Evolutionary conservation across 2,329 filamentous ascomycete genomes (phyloP), one percentile per base, ranked within the genome.

Genomic region (Colletotrichum incanum): DNA sequence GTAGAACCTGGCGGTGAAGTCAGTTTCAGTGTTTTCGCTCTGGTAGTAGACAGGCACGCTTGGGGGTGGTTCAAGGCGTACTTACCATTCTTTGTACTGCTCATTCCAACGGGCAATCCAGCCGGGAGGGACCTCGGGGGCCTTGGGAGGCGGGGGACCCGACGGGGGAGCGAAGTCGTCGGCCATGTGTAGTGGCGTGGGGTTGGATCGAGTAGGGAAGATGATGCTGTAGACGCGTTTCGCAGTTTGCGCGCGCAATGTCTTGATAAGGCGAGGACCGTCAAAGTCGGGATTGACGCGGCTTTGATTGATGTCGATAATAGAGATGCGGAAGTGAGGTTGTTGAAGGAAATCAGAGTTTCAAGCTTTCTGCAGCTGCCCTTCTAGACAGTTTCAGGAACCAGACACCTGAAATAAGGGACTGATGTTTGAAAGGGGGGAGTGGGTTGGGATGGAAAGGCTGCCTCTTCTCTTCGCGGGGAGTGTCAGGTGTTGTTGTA

Each of bases 21-120:
- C 72, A 76, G 66, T 61, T n/a, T 63, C n/a, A n/a, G 31, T 23
- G 28, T 23, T 28, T 23, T 41, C 18, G 26, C 26, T 14, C 20
- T 14, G 52, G 14, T 16, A 52, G 49, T 20, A 31, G 26, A 31
- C 49, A 16, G 26, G 6, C 6, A 50, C 14, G 16, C 49, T 31
- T 37, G n/a, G 16, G 31, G 39, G n/a, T 7, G 31, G 9, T 11
- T 26, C 16, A 18, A 11, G 1, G 23, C 84, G 75, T 79, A 91
- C 92, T 76, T 79, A 91, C 92, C 94, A 98, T 88, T 96, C 93
- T 78, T 92, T 92, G 85, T 98, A 98, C 79, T 96, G 91, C 0
- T 93, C 91, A 82, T 97, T 96, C 90, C 92, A 97, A 75, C 94
- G 90, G 14, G 92, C 93, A 78, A 93, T 91, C 93, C 94, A 98